Conservation (phyloP, 2,329 filamentous ascomycete species). For the Teratosphaeria pseudoeucalypti region DNA sequence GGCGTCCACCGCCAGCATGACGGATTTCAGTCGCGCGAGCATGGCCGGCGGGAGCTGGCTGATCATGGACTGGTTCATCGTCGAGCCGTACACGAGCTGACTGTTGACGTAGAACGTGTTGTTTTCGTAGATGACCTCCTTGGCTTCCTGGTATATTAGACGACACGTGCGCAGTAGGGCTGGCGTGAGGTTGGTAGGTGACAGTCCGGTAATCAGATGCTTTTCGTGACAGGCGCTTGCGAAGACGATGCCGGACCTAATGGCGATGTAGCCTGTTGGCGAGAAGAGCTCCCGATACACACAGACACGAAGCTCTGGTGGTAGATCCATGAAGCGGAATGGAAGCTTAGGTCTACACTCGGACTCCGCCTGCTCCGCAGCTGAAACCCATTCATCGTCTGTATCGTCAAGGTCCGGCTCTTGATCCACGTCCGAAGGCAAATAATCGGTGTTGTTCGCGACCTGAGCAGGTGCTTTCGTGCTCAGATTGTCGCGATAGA, state of each 20-base stretch:
- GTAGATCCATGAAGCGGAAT: slow-evolving; percentile 12
- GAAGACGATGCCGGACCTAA: slow-evolving; percentile 15
- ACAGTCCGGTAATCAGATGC: background rate
- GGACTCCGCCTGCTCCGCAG: background rate
- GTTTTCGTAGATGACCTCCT: slow-evolving; percentile 25
- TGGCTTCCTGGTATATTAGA: slow-evolving; percentile 27
- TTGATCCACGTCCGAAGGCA: background rate
- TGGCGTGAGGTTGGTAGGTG: background rate
- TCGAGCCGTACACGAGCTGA: slow-evolving; percentile 12
- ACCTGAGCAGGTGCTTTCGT: background rate
- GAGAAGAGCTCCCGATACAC: slow-evolving; percentile 9
- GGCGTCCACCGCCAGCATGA: background rate
- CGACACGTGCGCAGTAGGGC: slow-evolving; percentile 24
- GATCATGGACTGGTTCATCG: background rate
- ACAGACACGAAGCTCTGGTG: slow-evolving; percentile 10
- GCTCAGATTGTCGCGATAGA: background rate
- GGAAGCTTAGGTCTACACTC: background rate
- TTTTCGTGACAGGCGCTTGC: slow-evolving; percentile 8
- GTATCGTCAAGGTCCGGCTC: background rate
- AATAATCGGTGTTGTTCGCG: background rate
- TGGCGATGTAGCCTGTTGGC: slow-evolving; percentile 7
- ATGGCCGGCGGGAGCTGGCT: slow-evolving; percentile 3
- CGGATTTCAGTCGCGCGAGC: background rate
- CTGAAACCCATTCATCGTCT: background rate
- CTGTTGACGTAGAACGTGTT: slow-evolving; percentile 20